Conservation (phyloP, 352 stramenopile species). For the Aphanomyces astaci region DNA sequence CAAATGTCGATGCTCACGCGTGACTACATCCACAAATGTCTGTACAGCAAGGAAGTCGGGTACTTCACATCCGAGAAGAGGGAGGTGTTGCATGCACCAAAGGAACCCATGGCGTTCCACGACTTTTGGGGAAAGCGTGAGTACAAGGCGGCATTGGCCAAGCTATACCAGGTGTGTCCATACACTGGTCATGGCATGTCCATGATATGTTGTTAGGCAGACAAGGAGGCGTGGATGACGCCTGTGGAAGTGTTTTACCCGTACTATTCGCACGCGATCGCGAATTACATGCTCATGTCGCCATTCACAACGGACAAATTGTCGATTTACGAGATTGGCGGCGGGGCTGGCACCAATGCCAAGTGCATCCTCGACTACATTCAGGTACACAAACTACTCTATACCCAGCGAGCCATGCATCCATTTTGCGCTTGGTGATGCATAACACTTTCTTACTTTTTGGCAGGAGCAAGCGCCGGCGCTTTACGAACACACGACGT, state of each 20-base stretch:
- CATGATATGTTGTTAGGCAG: conserved; percentile 17
- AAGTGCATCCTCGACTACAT: conserved; percentile 87
- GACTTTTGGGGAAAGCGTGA: conserved; percentile 69
- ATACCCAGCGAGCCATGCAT: too few species aligned
- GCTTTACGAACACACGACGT: conserved; percentile 74
- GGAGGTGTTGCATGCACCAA: conserved; percentile 63
- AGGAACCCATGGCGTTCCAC: conserved; percentile 56
- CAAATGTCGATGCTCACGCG: conserved; percentile 43
- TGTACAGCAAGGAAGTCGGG: conserved; percentile 67
- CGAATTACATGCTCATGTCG: conserved; percentile 80
- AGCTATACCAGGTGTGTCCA: conserved; percentile 47
- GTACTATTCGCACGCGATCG: conserved; percentile 81
- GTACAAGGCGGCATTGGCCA: conserved; percentile 51
- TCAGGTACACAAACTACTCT: too few species aligned
- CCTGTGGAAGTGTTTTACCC: conserved; percentile 85
- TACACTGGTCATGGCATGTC: background rate
- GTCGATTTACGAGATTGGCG: conserved; percentile 81
- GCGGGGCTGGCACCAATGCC: conserved; percentile 82
- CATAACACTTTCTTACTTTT: background rate
- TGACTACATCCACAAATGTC: conserved; percentile 74
- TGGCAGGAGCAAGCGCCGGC: conserved; percentile 41
- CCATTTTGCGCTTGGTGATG: background rate
- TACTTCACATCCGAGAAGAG: conserved; percentile 77
- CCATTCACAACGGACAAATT: conserved; percentile 40
- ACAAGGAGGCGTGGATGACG: conserved; percentile 81